Evolutionary conservation across 306 rosid genomes (phyloP), one percentile per base, ranked within the genome.

Genomic region (Glycine soja): DNA sequence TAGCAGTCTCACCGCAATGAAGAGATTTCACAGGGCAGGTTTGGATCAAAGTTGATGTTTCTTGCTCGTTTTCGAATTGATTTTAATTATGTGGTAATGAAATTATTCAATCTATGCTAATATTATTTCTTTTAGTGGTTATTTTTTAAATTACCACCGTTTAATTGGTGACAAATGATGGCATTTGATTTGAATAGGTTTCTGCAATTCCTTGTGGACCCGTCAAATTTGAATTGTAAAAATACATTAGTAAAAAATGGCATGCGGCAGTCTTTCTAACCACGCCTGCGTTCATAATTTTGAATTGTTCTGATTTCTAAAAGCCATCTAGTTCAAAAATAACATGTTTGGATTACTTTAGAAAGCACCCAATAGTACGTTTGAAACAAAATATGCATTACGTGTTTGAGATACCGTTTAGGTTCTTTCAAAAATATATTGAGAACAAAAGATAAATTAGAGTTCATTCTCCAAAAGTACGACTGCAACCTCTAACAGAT

Each of bases 141-240:
- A 11, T 67, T 34, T 34, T 36, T n/a, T 0, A n/a, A 67, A 67
- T 67, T 42, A 15, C 34, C 34, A 43, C 4, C 10, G 47, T 63
- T 63, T n/a, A n/a, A 40, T 3, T 14, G 70, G 50, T 13, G 24
- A 65, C 48, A 14, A 38, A 15, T 12, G 18, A 66, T 42, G 15
- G 9, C 0, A 67, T 42, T 43, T 10, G 34, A 16, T 66, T 68
- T 43, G n/a, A 68, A 68, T 68, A 43, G n/a, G 34, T 16, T 43
- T 48, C 51, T 8, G 48, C 24, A 38, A 38, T 14, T 36, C 6
- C 12, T 19, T 14, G 52, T 15, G 72, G 72, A 67, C 72, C 52
- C n/a, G 32, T 40, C 50, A 40, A n/a, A 66, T 66, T 66, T 66
- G 71, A 40, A 66, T n/a, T 66, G 32, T 14, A 36, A 12, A 32